These are phyloP conservation scores for Fomitopsis betulina DNA, from an alignment of 1,284 basidiomycete genomes.

Conservation along the genomic window DNA sequence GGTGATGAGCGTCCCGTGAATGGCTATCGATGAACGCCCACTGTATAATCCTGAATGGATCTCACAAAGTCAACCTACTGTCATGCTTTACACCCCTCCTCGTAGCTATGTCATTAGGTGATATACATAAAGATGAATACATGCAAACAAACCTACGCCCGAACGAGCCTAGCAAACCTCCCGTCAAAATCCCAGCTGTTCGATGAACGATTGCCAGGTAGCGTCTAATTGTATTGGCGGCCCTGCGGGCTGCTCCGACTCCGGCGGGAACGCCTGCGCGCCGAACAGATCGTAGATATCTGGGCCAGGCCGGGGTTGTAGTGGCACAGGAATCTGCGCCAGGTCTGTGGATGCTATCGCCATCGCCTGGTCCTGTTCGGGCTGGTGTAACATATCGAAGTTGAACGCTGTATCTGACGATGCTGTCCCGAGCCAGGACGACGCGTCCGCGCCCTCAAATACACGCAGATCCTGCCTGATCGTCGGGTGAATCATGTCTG, in stretches of 20 bases:
- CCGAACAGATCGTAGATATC: slow-evolving; percentile 12
- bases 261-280: slow-evolving; percentile 7
- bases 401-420: slow-evolving; percentile 11
- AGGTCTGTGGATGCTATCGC: slow-evolving; percentile 9
- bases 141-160: neutral
- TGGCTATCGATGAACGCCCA: too few species aligned
- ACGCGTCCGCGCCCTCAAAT: slow-evolving; percentile 24
- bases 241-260: slow-evolving; percentile 7
- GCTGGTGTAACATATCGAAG: slow-evolving; percentile 7
- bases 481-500: slow-evolving; percentile 34
- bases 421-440: neutral
- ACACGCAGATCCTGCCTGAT: slow-evolving; percentile 40
- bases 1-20: slow-evolving; percentile 32
- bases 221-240: slow-evolving; percentile 42
- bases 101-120: too few species aligned
- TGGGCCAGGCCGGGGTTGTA: neutral
- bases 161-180: neutral
- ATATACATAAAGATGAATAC: neutral
- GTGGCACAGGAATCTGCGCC: slow-evolving; percentile 3
- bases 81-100: too few species aligned
- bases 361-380: neutral
- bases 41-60: too few species aligned
- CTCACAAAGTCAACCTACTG: too few species aligned
- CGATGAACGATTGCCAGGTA: slow-evolving; percentile 63
- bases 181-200: slow-evolving; percentile 57